Evolutionary conservation across 805 yeast species (phyloP).

Genomic region (Isabelozyma rhagii): DNA sequence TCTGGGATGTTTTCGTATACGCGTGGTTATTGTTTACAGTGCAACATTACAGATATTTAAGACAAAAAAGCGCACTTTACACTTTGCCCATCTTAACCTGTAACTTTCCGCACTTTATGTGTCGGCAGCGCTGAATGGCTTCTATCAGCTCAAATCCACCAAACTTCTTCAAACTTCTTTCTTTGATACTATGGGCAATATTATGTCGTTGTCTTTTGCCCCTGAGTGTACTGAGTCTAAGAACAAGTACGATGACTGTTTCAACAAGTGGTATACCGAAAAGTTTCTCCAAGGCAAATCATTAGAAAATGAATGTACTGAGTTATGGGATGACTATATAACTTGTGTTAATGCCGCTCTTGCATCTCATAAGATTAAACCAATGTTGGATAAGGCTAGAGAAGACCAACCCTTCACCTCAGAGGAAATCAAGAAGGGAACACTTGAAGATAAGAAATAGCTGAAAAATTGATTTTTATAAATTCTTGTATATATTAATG

Average conservation of each 20-base stretch:
- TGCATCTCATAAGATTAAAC: slow-evolving; percentile 71
- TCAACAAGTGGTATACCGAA: slow-evolving; percentile 93
- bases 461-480: neutral
- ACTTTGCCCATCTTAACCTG: neutral
- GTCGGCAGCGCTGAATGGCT: too few relatives aligned
- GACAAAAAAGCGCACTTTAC: neutral
- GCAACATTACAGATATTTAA: neutral
- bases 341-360: slow-evolving; percentile 77
- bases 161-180: neutral
- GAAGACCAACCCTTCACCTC: slow-evolving; percentile 76
- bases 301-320: slow-evolving; percentile 83
- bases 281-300: slow-evolving; percentile 58
- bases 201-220: slow-evolving; percentile 75
- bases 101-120: too few relatives aligned
- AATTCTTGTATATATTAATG: neutral
- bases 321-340: slow-evolving; percentile 82
- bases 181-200: slow-evolving; percentile 34
- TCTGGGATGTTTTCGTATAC: neutral
- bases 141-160: neutral
- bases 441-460: neutral
- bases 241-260: slow-evolving; percentile 85
- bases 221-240: slow-evolving; percentile 93
- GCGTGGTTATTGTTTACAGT: neutral
- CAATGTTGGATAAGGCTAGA: slow-evolving; percentile 83
- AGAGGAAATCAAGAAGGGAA: slow-evolving; percentile 26